phyloP scores from a whole-genome alignment of 163 green algal genomes.

The Scenedesmus sp. region DNA sequence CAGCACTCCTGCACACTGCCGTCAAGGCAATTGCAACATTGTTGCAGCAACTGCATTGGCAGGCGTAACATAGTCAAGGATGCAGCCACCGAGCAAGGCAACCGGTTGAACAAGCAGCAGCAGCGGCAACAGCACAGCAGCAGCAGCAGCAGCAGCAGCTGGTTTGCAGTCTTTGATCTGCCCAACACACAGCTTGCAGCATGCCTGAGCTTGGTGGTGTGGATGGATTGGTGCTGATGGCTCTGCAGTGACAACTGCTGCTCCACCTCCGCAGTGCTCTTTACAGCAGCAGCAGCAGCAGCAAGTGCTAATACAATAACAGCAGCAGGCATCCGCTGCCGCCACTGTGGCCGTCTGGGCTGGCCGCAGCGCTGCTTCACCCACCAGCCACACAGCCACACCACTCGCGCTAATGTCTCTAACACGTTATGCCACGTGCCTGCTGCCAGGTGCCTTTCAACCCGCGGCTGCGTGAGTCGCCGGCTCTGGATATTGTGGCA shows the following conservation, averaged over 20 bases:
- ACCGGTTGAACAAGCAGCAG: neutral
- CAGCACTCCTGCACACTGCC: too few relatives aligned
- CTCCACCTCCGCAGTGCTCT: neutral
- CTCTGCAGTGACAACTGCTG: neutral
- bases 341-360: neutral
- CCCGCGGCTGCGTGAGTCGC: constrained; percentile 33
- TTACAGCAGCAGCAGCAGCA: neutral
- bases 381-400: constrained; percentile 31
- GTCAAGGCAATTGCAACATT: neutral
- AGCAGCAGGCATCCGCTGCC: neutral
- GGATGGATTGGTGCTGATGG: neutral
- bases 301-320: neutral
- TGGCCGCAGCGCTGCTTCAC: too few relatives aligned
- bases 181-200: too few relatives aligned
- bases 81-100: neutral
- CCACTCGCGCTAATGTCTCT: constrained; percentile 53
- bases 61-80: neutral
- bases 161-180: too few relatives aligned
- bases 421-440: neutral
- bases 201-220: too few relatives aligned
- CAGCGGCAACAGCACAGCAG: neutral
- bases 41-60: neutral
- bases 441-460: constrained; percentile 44
- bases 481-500: constrained; percentile 59
- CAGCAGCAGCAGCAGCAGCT: neutral